These are phyloP conservation scores for Pittosporum tobira DNA, from an alignment of 129 eudicot species.

Conservation along the genomic window DNA sequence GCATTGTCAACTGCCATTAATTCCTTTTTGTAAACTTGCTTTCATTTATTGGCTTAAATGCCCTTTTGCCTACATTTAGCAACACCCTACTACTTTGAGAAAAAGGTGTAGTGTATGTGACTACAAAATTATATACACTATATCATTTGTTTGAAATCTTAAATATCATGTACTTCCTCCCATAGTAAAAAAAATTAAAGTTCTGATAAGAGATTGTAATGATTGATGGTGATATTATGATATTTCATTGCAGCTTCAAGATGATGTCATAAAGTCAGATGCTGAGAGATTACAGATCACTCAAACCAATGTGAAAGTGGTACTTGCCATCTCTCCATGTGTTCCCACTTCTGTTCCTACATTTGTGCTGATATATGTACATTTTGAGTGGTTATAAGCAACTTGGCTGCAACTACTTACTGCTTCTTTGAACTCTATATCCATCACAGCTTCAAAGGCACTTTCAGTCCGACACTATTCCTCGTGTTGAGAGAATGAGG, in stretches of 20 bases:
- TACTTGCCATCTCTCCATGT: conserved; percentile 19
- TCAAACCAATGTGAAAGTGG: conserved; percentile 91
- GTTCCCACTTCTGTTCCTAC: neutral
- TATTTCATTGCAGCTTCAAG: conserved; percentile 62
- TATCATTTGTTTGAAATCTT: too few relatives aligned
- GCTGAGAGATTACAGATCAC: conserved; percentile 85
- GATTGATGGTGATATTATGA: conserved; percentile 1
- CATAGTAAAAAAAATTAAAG: too few relatives aligned
- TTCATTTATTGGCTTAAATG: too few relatives aligned
- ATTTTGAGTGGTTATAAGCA: conserved; percentile 2
- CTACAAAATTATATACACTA: too few relatives aligned
- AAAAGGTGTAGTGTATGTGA: too few relatives aligned
- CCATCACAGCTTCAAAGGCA: conserved; percentile 87
- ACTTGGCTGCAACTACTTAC: conserved; percentile 11
- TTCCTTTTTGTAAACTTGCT: too few relatives aligned
- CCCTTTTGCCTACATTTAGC: too few relatives aligned
- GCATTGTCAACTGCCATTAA: too few relatives aligned
- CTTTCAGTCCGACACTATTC: conserved; percentile 90
- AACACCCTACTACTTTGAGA: too few relatives aligned
- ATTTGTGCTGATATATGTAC: neutral
- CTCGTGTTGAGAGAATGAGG: conserved; percentile 83
- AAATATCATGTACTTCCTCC: conserved; percentile 7
- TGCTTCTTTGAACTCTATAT: neutral
- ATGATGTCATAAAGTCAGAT: conserved; percentile 86
- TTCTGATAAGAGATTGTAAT: neutral